Base-by-base conservation (phyloP, 2,329 filamentous ascomycete genomes). In the Fusarium torreyae region DNA sequence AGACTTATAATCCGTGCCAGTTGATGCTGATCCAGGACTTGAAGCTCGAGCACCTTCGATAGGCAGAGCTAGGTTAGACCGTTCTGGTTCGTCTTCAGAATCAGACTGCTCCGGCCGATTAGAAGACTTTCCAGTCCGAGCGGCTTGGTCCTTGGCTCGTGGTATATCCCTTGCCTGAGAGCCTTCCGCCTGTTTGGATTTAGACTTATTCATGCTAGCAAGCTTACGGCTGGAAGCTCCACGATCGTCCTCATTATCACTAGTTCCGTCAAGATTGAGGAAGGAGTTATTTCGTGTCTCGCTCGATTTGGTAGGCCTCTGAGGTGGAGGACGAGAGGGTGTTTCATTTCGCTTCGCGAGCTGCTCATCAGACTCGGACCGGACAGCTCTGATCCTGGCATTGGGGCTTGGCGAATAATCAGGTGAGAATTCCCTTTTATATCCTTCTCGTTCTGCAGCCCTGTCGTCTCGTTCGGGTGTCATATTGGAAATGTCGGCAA, bases 321-420 rank as follows among this genome's bases (percentile, higher is more conserved):
- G 76, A 1, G 78, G 76, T 7, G 78, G 70, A 14, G 76, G 71
- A 28, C 78, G 74, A 6, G 75, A 78, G 3, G 83, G 81, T 0
- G 81, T 81, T 8, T 80, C 78, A 42, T 64, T 64, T 33, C 46
- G 66, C 36, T 62, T 57, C 38, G 52, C 34, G 39, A 55, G 48
- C 34, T 74, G 67, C 46, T 75, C 68, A 15, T 78, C 78, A 11
- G 83, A 82, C 38, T 82, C 83, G 7, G 84, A 80, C 55, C 84
- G 83, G 36, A 92, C 88, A n/a, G 86, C 81, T 55, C 90, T 87
- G 40, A 94, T 92, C n/a, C 88, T 89, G 28, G 92, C 90, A 76
- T 88, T 91, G 39, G 89, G 88, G 66, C 90, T 89, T 14, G 91
- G 91, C 45, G 91, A 90, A 77, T 94, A 94, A 54, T 91, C 90